Evolutionary conservation across 2,329 filamentous ascomycete genomes (phyloP), one percentile per base, ranked within the genome.

Genomic region (Monascus ruber): DNA sequence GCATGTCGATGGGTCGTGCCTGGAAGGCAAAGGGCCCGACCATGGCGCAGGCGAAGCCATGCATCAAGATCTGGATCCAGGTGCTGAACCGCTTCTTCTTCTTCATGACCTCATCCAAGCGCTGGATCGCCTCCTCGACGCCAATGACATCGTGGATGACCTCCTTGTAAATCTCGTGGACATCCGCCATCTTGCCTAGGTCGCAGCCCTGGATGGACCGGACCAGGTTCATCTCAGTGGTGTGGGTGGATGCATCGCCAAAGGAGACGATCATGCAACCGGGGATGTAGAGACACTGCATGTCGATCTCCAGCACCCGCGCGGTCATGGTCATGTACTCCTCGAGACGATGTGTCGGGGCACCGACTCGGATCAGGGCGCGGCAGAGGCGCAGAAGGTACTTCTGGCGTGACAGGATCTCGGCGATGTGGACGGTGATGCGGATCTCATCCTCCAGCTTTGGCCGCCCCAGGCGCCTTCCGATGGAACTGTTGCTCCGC

Each of bases 251-350:
- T 4, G 56, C 48, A 39, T 71, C 68, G 37, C 79, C 88, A 54
- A 96, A 95, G 3, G 86, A 91, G 56, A 94, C 83, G 41, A 95
- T 84, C 89, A 95, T 96, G 54, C 85, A 93, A 0, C 85, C 85
- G 0, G 89, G 88, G 27, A 95, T 77, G 58, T 95, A 96, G 17
- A 95, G 66, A 52, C 94, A 95, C 54, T 94, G 86, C 9, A 83
- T 83, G 45, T 94, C 83, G 26, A 94, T 89, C 61, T 89, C 85
- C 33, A 96, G 73, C 2, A 93, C 84, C 5, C 85, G 76, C 2
- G 88, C 82, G 5, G 85, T 87, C 84, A 89, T 94, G 47, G 74
- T 80, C 77, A 96, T 81, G 60, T 94, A 94, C 57, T 94, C 70
- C 63, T 96, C 89, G 25, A 96, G 68, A 24, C 89, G 79, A 63